Base-by-base conservation (phyloP, 805 yeast genomes). In the Nakazawaea ernobii region DNA sequence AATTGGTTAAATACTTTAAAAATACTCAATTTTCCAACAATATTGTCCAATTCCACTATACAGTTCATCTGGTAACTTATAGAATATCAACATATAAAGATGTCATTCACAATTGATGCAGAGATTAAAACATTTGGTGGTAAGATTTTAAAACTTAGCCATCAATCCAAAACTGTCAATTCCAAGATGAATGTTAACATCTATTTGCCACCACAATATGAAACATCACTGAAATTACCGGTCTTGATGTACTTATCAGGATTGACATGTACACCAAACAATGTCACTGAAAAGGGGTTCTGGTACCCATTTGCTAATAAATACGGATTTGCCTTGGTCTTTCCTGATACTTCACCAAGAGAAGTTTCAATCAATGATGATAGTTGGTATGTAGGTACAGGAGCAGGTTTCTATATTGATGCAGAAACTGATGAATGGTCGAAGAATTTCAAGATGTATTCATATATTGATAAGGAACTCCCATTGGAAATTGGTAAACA, bases 281-380 rank as follows among this genome's bases (percentile, higher is more conserved):
- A 91, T 62, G 96, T 95, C 46, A 74, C 91, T 8, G 98, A 94
- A 63, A 94, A 94, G 74, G 96, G 97, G 1, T 87, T 83, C 56
- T 77, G 91, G 71, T 92, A 84, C 57, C 77, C 82, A 48, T 84
- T 82, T 61, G 96, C 95, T 7, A 79, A 82, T 54, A 75, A 85
- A 59, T 80, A 81, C 59, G 95, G 95, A 4, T 83, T 92, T 63
- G 96, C 95, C 0, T 68, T 92, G 14, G 89, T 92, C 1, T 91
- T 86, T 65, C 98, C 99, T 15, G 99, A 92, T 66, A 94, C 99
- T 3, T 91, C 98, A 8, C 98, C 99, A 46, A 79, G 98, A 54
- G 96, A 95, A 13, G 80, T 84, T 11, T 73, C 71, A 42, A 72
- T 84, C 61, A 66, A 63, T 49, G 95, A 85, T 50, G 66, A 65